phyloP scores from a whole-genome alignment of 2,329 filamentous ascomycete genomes.

The Neocucurbitaria cava region DNA sequence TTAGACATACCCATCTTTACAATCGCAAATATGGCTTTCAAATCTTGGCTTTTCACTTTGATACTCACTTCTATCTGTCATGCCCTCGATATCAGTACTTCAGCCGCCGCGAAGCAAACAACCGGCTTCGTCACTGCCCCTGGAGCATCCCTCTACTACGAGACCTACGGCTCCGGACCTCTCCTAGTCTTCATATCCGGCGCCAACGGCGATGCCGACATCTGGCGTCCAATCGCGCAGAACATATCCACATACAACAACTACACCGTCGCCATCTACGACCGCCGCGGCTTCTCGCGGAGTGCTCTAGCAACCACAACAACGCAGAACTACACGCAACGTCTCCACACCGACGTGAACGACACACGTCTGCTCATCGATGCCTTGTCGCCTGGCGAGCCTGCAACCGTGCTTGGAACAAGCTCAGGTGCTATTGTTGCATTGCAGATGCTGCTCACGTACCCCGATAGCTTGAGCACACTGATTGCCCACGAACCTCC shows the following conservation, averaged over 20 bases:
- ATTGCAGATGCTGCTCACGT: slow-evolving; percentile 7
- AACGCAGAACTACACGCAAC: slow-evolving; percentile 32
- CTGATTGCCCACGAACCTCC: slow-evolving; percentile 23
- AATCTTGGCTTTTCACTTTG: neutral
- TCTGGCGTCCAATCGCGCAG: slow-evolving; percentile 28
- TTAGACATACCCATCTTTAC: neutral
- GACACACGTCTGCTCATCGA: slow-evolving; percentile 32
- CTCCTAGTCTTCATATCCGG: slow-evolving; percentile 42
- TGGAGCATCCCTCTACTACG: slow-evolving; percentile 38
- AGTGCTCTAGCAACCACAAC: slow-evolving; percentile 16
- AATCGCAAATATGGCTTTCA: neutral
- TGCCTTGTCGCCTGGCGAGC: slow-evolving; percentile 4
- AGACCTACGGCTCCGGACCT: slow-evolving; percentile 35
- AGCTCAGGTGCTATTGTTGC: slow-evolving; percentile 24
- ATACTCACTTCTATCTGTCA: neutral
- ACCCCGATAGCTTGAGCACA: slow-evolving; percentile 8
- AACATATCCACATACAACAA: slow-evolving; percentile 17
- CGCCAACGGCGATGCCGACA: slow-evolving; percentile 33
- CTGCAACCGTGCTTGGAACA: slow-evolving; percentile 18
- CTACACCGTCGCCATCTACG: slow-evolving; percentile 39
- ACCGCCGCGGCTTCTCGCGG: slow-evolving; percentile 35
- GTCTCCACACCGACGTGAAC: slow-evolving; percentile 39
- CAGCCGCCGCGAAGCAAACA: neutral
- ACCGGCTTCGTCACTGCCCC: slow-evolving; percentile 22
- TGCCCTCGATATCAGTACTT: neutral